These are phyloP conservation scores for Candida namnaoensis DNA, from an alignment of 805 yeast species.

Conservation along the genomic window DNA sequence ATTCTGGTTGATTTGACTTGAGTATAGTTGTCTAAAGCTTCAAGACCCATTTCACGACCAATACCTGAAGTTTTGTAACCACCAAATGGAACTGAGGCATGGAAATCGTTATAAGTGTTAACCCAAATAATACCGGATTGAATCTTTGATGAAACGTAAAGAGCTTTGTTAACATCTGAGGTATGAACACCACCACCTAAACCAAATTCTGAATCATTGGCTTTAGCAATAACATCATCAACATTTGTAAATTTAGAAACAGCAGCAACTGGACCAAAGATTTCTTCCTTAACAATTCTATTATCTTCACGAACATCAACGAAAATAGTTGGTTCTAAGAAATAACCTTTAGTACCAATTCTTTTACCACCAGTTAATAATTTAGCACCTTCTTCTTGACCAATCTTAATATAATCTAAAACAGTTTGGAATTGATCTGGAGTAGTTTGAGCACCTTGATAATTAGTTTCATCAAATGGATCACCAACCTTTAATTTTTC, in stretches of 20 bases:
- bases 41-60: slow-evolving; percentile 69
- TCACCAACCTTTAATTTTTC: slow-evolving; percentile 50
- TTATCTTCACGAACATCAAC: slow-evolving; percentile 42
- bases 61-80: slow-evolving; percentile 62
- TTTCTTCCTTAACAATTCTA: slow-evolving; percentile 52
- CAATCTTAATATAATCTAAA: slow-evolving; percentile 46
- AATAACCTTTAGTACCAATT: slow-evolving; percentile 49
- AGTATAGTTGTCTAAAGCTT: slow-evolving; percentile 56
- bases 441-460: slow-evolving; percentile 63
- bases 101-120: slow-evolving; percentile 63
- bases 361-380: slow-evolving; percentile 54
- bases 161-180: slow-evolving; percentile 41
- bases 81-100: slow-evolving; percentile 61
- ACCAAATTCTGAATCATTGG: slow-evolving; percentile 54
- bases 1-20: slow-evolving; percentile 62
- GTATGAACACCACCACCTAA: slow-evolving; percentile 65
- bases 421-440: slow-evolving; percentile 50
- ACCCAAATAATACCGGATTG: slow-evolving; percentile 61
- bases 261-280: slow-evolving; percentile 62
- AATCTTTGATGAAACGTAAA: slow-evolving; percentile 43
- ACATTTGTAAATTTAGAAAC: slow-evolving; percentile 47
- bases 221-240: slow-evolving; percentile 45
- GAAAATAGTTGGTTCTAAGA: slow-evolving; percentile 55
- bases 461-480: slow-evolving; percentile 48
- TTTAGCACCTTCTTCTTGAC: slow-evolving; percentile 50